phyloP scores from a whole-genome alignment of 306 rosid species.

The Gastrolobium villosum region DNA sequence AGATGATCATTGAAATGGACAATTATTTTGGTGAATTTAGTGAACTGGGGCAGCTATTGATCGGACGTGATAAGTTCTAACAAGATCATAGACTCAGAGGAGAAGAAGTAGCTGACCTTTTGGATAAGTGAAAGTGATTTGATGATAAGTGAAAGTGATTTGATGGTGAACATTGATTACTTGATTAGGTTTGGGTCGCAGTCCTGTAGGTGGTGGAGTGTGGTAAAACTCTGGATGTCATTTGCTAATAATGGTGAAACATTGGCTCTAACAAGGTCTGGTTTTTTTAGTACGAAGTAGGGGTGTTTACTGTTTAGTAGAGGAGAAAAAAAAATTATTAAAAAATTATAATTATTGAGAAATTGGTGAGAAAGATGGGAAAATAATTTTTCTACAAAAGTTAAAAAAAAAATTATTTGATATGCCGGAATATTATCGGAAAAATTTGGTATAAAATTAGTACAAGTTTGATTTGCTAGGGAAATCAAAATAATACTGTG shows the following conservation, averaged over 20 bases:
- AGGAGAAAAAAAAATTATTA: too few species aligned
- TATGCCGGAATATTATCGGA: too few species aligned
- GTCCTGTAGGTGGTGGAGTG: background rate
- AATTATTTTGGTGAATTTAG: conserved; percentile 26
- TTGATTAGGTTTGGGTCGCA: conserved; percentile 38
- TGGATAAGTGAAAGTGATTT: conserved; percentile 51
- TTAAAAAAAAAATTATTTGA: too few species aligned
- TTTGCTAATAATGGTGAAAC: conserved; percentile 50
- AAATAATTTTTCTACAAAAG: too few species aligned
- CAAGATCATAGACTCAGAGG: conserved; percentile 43
- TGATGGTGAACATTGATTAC: conserved; percentile 46
- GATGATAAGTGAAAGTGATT: conserved; percentile 53
- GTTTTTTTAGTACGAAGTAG: conserved; percentile 38
- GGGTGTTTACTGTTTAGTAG: too few species aligned
- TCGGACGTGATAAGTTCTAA: conserved; percentile 41
- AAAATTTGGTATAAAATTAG: too few species aligned
- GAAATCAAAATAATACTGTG: too few species aligned
- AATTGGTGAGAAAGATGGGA: too few species aligned
- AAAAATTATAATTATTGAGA: too few species aligned
- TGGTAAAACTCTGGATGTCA: conserved; percentile 41
- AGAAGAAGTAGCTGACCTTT: conserved; percentile 58
- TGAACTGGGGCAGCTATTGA: conserved; percentile 31
- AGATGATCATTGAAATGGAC: conserved; percentile 18
- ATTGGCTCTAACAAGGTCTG: conserved; percentile 18
- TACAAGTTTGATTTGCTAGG: too few species aligned